These are phyloP conservation scores for Pseudogymnoascus sp. DNA, from an alignment of 2,329 filamentous ascomycete genomes.

Conservation along the genomic window DNA sequence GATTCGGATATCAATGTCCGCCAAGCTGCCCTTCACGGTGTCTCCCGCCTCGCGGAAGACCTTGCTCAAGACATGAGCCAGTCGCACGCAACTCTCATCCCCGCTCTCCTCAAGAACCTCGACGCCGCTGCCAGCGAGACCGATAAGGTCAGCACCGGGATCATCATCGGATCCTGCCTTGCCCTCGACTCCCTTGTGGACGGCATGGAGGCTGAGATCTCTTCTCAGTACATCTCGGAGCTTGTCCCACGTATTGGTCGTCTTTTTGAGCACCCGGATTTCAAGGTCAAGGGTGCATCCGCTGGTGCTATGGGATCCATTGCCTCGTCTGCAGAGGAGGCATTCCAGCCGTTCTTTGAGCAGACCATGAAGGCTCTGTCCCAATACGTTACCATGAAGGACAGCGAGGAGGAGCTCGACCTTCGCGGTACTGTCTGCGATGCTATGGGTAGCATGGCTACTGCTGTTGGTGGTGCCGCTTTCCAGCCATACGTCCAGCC, in stretches of 20 bases:
- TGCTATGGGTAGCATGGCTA: conserved; percentile 85
- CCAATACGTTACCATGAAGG: conserved; percentile 75
- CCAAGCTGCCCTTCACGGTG: conserved; percentile 75
- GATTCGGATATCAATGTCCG: conserved; percentile 80
- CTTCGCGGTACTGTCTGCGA: conserved; percentile 86
- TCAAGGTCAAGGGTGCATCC: conserved; percentile 81
- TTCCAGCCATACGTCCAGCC: conserved; percentile 90
- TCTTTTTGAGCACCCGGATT: conserved; percentile 75
- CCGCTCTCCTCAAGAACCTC: conserved; percentile 78
- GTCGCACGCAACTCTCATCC: conserved; percentile 77
- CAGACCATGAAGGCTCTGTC: conserved; percentile 85
- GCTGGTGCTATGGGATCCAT: conserved; percentile 87
- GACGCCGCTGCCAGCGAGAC: conserved; percentile 66
- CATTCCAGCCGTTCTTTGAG: conserved; percentile 86
- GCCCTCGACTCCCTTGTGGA: conserved; percentile 88
- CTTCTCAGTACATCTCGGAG: conserved; percentile 71
- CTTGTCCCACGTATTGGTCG: conserved; percentile 78
- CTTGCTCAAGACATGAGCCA: conserved; percentile 82
- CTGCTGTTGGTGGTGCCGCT: conserved; percentile 72
- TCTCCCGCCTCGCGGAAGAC: conserved; percentile 87
- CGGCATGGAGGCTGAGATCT: conserved; percentile 70
- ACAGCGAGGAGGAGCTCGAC: conserved; percentile 80
- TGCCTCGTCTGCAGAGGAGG: conserved; percentile 71
- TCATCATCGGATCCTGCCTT: conserved; percentile 82
- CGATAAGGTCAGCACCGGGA: conserved; percentile 68